These are phyloP conservation scores for Lindgomyces ingoldianus DNA, from an alignment of 495 filamentous ascomycete species.

Conservation along the genomic window DNA sequence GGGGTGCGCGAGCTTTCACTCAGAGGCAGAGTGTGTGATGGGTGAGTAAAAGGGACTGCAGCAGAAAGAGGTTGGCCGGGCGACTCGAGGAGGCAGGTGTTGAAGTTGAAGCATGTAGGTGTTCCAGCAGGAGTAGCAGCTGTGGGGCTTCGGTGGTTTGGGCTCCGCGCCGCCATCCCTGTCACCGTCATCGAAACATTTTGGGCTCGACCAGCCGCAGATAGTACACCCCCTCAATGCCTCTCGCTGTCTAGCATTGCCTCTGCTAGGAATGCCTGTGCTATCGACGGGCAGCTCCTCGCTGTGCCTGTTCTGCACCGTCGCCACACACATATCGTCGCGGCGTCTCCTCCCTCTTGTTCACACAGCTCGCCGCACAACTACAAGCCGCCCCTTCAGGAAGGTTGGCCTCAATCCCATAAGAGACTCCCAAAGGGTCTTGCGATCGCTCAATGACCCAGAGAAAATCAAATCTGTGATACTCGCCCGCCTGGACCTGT, in stretches of 20 bases:
- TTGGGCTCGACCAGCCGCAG: neutral
- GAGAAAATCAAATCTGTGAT: neutral
- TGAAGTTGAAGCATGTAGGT: neutral
- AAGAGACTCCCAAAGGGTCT: neutral
- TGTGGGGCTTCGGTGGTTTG: neutral
- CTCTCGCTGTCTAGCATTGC: neutral
- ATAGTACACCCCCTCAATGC: neutral
- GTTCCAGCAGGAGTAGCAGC: neutral
- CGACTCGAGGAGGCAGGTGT: neutral
- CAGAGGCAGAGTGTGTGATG: neutral
- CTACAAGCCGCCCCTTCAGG: neutral
- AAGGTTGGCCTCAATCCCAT: neutral
- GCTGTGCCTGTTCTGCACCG: constrained; percentile 29
- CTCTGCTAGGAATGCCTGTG: constrained; percentile 22
- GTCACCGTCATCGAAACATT: neutral
- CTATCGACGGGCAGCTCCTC: constrained; percentile 15
- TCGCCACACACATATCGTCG: neutral
- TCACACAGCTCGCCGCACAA: constrained; percentile 14
- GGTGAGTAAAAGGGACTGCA: neutral
- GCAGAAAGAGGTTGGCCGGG: neutral
- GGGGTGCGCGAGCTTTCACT: neutral
- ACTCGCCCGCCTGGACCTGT: neutral
- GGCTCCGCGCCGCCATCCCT: neutral
- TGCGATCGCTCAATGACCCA: neutral
- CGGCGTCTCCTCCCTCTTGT: constrained; percentile 17